phyloP scores from a whole-genome alignment of 495 filamentous ascomycete species.

The Gamarada debralockiae region DNA sequence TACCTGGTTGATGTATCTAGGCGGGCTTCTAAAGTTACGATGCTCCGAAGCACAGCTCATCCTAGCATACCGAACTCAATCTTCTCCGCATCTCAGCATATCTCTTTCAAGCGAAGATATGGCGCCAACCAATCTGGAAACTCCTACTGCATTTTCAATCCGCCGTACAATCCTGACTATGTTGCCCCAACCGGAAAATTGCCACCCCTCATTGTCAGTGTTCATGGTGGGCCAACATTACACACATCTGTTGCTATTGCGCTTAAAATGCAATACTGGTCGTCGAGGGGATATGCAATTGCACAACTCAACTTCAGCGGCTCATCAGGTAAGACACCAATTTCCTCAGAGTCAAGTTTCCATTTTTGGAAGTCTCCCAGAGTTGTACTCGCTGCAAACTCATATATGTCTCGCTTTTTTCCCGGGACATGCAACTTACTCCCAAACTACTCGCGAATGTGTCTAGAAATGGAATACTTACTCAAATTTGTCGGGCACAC shows the following conservation, averaged over 20 bases:
- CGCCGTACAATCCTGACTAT: constrained; percentile 40
- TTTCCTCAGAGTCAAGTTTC: too few relatives aligned
- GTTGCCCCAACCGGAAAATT: constrained; percentile 22
- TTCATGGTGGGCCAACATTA: constrained; percentile 48
- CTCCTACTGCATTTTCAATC: constrained; percentile 40
- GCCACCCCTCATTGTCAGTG: constrained; percentile 40
- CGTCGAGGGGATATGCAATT: constrained; percentile 47
- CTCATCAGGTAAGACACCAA: too few relatives aligned
- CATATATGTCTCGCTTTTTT: too few relatives aligned
- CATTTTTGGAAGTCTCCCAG: too few relatives aligned
- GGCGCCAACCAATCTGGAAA: constrained; percentile 14
- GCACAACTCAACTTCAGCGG: constrained; percentile 46
- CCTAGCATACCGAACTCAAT: constrained; percentile 21
- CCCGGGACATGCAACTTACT: too few relatives aligned
- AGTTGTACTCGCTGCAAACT: too few relatives aligned
- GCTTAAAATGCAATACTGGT: constrained; percentile 44
- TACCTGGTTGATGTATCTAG: constrained; percentile 15
- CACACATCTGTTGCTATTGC: constrained; percentile 28
- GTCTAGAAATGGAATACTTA: too few relatives aligned
- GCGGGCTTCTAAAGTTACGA: constrained; percentile 3
- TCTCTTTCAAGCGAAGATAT: constrained; percentile 33
- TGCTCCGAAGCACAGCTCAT: constrained; percentile 9
- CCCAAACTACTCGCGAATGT: too few relatives aligned
- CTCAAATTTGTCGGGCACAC: too few relatives aligned
- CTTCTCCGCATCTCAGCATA: constrained; percentile 30